Evolutionary conservation across 768 basidiomycete species (phyloP).

Genomic region (Amanita phalloides): DNA sequence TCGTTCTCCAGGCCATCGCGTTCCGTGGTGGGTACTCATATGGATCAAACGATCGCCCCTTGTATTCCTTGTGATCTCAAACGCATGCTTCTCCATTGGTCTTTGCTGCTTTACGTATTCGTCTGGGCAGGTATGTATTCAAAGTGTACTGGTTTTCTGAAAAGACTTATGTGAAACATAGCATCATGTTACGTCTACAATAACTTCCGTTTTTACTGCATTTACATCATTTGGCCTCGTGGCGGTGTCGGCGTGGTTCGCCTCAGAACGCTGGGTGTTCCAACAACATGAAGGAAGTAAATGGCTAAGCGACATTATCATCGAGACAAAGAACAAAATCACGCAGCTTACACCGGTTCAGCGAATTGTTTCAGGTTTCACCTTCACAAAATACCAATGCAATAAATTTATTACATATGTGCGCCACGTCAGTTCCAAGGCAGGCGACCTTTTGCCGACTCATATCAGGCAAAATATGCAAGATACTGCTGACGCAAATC

Average conservation of each 20-base stretch:
- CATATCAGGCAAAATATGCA: background rate
- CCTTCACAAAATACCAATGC: background rate
- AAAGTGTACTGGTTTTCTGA: background rate
- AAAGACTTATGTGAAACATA: conserved; percentile 16
- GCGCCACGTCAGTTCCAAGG: background rate
- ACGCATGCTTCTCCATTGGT: conserved; percentile 74
- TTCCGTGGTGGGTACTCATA: conserved; percentile 77
- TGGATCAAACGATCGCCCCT: conserved; percentile 83
- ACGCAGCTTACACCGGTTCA: background rate
- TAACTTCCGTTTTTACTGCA: conserved; percentile 69
- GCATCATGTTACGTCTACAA: conserved; percentile 49
- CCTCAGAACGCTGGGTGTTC: conserved; percentile 46
- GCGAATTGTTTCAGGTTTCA: background rate
- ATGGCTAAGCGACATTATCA: conserved; percentile 44
- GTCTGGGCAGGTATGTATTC: conserved; percentile 44
- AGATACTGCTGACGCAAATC: background rate
- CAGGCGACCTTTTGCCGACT: conserved; percentile 1
- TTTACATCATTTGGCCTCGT: conserved; percentile 54
- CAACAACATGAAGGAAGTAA: conserved; percentile 42
- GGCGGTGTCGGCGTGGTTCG: conserved; percentile 55
- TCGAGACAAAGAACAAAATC: conserved; percentile 23
- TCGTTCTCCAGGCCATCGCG: conserved; percentile 65
- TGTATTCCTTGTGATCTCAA: conserved; percentile 75
- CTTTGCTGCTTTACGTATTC: conserved; percentile 71
- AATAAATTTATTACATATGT: background rate